phyloP scores from a whole-genome alignment of 768 basidiomycete genomes.

The Mrakia hoshinonis region DNA sequence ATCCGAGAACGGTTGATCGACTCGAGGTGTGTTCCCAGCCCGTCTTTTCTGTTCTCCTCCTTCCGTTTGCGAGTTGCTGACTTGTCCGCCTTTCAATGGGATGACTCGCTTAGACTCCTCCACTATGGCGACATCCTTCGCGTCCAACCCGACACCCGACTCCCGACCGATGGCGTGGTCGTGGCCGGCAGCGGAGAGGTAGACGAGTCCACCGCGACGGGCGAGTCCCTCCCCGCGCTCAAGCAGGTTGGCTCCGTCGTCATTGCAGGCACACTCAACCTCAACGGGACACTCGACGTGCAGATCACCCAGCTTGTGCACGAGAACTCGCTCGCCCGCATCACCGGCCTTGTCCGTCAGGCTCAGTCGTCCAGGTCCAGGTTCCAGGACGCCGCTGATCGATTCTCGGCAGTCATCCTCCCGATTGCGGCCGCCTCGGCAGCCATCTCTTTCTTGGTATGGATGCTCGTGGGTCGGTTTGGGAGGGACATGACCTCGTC shows the following conservation, averaged over 20 bases:
- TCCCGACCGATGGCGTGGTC: conserved; percentile 45
- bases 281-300: conserved; percentile 41
- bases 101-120: conserved; percentile 39
- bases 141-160: conserved; percentile 39
- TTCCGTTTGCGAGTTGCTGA: background rate
- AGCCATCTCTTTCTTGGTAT: conserved; percentile 38
- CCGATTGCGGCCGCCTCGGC: background rate
- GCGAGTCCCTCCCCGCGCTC: conserved; percentile 43
- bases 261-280: conserved; percentile 44
- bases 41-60: background rate
- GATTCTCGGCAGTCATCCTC: conserved; percentile 8
- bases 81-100: conserved; percentile 21
- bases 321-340: conserved; percentile 45
- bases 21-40: background rate
- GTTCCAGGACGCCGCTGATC: conserved; percentile 40
- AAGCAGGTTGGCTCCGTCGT: conserved; percentile 41
- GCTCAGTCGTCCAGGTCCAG: conserved; percentile 43
- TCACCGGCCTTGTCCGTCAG: conserved; percentile 41
- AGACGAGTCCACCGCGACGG: conserved; percentile 47
- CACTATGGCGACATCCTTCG: conserved; percentile 43
- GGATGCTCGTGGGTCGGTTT: conserved; percentile 41
- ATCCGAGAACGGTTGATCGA: background rate
- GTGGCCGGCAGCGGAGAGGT: conserved; percentile 41
- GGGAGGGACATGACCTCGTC: conserved; percentile 36
- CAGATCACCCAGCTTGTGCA: conserved; percentile 41